Conservation (phyloP, 1,139 yeast species). For the Blastobotrys persicus region DNA sequence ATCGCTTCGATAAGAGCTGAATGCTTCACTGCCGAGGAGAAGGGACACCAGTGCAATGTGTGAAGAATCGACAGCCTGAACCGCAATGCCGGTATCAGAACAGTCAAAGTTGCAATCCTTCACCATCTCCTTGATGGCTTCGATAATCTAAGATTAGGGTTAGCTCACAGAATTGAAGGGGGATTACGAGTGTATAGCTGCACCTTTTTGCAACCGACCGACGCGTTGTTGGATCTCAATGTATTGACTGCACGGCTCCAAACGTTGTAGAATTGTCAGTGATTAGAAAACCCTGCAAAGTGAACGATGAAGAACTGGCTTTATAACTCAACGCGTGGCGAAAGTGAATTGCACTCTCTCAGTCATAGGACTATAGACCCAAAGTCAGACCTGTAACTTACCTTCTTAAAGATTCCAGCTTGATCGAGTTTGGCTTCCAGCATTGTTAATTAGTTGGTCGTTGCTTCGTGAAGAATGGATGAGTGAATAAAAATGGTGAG, state of each 20-base stretch:
- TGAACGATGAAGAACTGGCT: too few species aligned
- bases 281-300: too few species aligned
- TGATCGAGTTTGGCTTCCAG: conserved; percentile 96
- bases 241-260: too few species aligned
- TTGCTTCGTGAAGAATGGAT: not conserved
- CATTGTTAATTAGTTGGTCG: conserved; percentile 46
- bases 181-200: too few species aligned
- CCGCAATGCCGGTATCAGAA: conserved; percentile 89
- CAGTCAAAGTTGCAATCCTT: conserved; percentile 95
- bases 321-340: too few species aligned
- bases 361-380: too few species aligned
- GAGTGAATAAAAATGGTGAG: not conserved
- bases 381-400: conserved; percentile 36
- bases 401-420: conserved; percentile 85
- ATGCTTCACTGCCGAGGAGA: conserved; percentile 86
- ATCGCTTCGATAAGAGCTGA: conserved; percentile 92
- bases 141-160: conserved; percentile 53
- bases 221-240: too few species aligned
- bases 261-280: too few species aligned
- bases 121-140: conserved; percentile 90
- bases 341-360: too few species aligned
- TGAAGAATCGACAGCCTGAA: conserved; percentile 97
- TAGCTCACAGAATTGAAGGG: too few species aligned
- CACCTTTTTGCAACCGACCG: too few species aligned
- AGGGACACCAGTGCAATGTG: conserved; percentile 90